Evolutionary conservation across 2,329 filamentous ascomycete species (phyloP).

Genomic region (Dactylellina leptospora): DNA sequence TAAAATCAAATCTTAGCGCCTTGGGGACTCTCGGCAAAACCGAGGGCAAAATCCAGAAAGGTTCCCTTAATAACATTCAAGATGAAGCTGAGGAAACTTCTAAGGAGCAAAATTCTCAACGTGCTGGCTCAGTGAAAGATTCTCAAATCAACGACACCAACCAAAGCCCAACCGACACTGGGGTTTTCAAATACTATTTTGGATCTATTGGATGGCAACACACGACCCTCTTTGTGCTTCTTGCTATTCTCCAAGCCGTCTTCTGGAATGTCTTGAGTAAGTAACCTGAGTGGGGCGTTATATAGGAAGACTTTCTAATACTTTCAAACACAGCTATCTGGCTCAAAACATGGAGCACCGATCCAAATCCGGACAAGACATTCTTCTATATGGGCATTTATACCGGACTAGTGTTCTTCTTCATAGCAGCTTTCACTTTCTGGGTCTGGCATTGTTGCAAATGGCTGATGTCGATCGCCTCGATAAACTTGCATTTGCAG

Average conservation of each 20-base stretch:
- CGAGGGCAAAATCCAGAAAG: too few relatives aligned
- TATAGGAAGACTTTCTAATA: background rate
- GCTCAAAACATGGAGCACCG: slow-evolving; percentile 3
- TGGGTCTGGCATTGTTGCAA: slow-evolving; percentile 12
- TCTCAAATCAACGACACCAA: too few relatives aligned
- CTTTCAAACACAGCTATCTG: background rate
- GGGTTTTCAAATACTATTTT: slow-evolving; percentile 15
- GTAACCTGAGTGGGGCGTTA: background rate
- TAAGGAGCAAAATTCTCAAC: too few relatives aligned
- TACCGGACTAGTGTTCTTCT: background rate
- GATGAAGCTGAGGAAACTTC: too few relatives aligned
- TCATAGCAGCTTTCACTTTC: background rate
- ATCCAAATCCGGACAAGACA: background rate
- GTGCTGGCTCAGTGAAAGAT: too few relatives aligned
- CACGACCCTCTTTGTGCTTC: slow-evolving; percentile 1
- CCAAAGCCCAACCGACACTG: background rate
- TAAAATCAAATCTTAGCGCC: too few relatives aligned
- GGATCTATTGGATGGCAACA: slow-evolving; percentile 12
- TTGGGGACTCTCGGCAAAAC: too few relatives aligned
- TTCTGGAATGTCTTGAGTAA: slow-evolving; percentile 19
- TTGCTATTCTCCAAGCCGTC: background rate
- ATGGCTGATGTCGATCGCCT: slow-evolving; percentile 2
- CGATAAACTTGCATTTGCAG: background rate
- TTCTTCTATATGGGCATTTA: slow-evolving; percentile 16
- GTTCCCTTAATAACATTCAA: too few relatives aligned